Evolutionary conservation across 2,329 filamentous ascomycete species (phyloP), one percentile per base, ranked within the genome.

Genomic region (Berkeleyomyces basicola): DNA sequence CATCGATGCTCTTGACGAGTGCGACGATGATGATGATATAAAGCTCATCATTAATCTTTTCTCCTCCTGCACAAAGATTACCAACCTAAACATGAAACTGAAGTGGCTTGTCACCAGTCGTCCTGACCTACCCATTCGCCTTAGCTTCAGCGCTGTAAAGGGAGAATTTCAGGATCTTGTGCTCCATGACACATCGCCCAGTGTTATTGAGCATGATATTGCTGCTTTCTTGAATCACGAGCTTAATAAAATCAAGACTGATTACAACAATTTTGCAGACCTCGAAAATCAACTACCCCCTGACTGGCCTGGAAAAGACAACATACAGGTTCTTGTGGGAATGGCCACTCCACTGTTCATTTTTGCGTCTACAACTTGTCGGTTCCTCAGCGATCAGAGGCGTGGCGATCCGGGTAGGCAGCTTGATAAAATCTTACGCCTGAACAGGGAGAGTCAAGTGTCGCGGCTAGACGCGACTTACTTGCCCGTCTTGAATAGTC

Each of bases 91-190:
- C 10, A 53, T 53, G 49, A 9, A 36, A 6, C n/a, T 36, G 23
- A 53, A 36, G 49, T 14, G 66, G 63, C 9, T 63, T 72, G 10
- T 72, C 73, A 14, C 47, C 62, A 2, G 49, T 76, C 1, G 68
- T 66, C 1, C 61, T 36, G 3, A 47, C 67, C 10, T 63, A 75
- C 40, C 67, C 67, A 16, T 51, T 68, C 7, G 70, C 70, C 6
- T 68, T 77, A n/a, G 67, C 73, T 55, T 14, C 65, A n/a, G 53
- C 72, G 2, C 64, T 58, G 33, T 68, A 75, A n/a, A 75, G 78
- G 63, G 49, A 6, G 14, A 23, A 36, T 77, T 76, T 64, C 68
- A 74, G 1, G 71, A 71, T 59, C 72, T 78, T 0, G 67, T 77
- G 46, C 51, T 73, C 0, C 39, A 72, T 6, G 75, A 75, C 0